Evolutionary conservation across 345 rosid species (phyloP), one percentile per base, ranked within the genome.

Genomic region (Pistacia integerrima): DNA sequence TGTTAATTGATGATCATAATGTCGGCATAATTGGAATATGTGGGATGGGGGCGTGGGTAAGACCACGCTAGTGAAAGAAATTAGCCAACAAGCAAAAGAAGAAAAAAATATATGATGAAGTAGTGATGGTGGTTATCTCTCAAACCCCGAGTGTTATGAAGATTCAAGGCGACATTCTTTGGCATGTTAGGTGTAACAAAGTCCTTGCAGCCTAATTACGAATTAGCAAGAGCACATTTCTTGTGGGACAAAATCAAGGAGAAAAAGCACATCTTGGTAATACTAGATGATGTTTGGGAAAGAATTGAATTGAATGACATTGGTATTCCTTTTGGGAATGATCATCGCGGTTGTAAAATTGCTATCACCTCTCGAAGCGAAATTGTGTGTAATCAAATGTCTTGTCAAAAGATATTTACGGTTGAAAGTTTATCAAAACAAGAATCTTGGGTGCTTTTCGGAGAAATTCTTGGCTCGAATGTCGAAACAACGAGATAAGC

Each of bases 41-140:
- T 0, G 82, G 78, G 2, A 79, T 68, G 72, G 59, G 71, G 58
- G 72, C 3, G 58, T 25, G 8, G 22, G 72, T 4, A 68, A 68
- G 79, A 70, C 83, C 68, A 72, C 77, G 0, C 66, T 83, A 7
- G 77, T 67, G 7, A 76, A 56, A 11, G 73, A 83, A 4, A 51
- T 80, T 4, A 35, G 25, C 8, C 13, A 28, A 30, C 22, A 30
- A 61, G 80, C 64, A 0, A 54, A 4, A 12, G 51, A 54, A 20
- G 57, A n/a, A 8, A 4, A 80, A 72, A 8, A 1, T 71, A 0
- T 80, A 80, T 12, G 77, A 78, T 28, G 28, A 22, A 5, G 74
- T 71, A 11, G 77, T 73, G 7, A 22, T 51, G 48, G 67, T 54
- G 4, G 14, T 63, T 0, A 30, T 74, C 16, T 22, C 83, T 3